phyloP scores from a whole-genome alignment of 1,284 basidiomycete species.

The Trichosporon ovoides region DNA sequence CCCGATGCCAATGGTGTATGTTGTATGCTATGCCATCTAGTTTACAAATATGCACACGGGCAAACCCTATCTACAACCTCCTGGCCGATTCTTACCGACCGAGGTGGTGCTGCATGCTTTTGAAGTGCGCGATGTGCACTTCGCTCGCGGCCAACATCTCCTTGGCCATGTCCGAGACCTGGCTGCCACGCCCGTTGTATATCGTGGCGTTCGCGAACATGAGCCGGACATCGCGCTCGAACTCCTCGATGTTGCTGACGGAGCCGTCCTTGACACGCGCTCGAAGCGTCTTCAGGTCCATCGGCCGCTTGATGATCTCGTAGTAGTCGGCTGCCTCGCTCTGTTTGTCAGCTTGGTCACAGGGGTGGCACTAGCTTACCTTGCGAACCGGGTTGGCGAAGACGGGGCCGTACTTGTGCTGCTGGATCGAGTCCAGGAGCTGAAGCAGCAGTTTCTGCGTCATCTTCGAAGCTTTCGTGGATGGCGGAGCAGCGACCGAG shows the following conservation, averaged over 20 bases:
- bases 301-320: constrained; percentile 81
- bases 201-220: constrained; percentile 96
- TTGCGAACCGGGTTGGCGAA: constrained; percentile 85
- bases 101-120: constrained; percentile 47
- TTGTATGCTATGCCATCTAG: constrained; percentile 1
- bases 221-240: constrained; percentile 78
- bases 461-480: constrained; percentile 9
- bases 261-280: constrained; percentile 71
- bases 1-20: no score
- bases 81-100: not conserved
- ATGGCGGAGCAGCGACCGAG: constrained; percentile 12
- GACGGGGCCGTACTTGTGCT: constrained; percentile 78
- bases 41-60: constrained; percentile 2
- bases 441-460: constrained; percentile 70
- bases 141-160: constrained; percentile 88
- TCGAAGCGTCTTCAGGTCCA: constrained; percentile 87
- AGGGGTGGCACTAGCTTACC: constrained; percentile 37
- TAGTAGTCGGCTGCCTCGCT: constrained; percentile 68
- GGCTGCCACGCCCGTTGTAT: constrained; percentile 79
- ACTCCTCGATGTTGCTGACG: constrained; percentile 74
- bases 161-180: constrained; percentile 80
- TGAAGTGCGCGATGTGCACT: constrained; percentile 65
- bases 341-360: constrained; percentile 7
- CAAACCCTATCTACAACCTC: not conserved
- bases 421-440: constrained; percentile 72